Conservation (phyloP, 2,329 filamentous ascomycete genomes). For the Penicillium thymicola region DNA sequence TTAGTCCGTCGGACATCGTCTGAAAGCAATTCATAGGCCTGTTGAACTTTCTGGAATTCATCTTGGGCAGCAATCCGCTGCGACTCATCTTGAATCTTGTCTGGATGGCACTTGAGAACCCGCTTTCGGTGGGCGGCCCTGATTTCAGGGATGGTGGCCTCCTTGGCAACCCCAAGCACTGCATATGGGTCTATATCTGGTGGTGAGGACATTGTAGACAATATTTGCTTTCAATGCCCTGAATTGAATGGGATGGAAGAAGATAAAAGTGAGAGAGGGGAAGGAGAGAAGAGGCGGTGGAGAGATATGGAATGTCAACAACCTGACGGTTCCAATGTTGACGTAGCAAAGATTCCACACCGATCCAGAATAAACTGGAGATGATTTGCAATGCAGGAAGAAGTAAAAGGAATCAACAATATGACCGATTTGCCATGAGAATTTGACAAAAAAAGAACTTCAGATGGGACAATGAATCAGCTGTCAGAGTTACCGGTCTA, state of each 20-base stretch:
- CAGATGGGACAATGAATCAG: conserved; percentile 2
- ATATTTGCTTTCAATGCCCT: conserved; percentile 13
- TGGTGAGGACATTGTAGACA: conserved; percentile 24
- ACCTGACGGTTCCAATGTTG: conserved; percentile 6
- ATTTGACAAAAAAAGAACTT: background rate
- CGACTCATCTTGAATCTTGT: conserved; percentile 78
- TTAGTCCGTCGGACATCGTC: conserved; percentile 68
- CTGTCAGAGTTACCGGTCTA: background rate
- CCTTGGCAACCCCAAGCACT: conserved; percentile 68
- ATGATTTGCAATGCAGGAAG: conserved; percentile 5
- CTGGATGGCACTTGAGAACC: conserved; percentile 82
- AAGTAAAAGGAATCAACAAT: background rate
- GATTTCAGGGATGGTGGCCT: conserved; percentile 69
- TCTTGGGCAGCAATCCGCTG: conserved; percentile 75
- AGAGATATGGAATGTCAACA: conserved; percentile 14
- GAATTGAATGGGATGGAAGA: conserved; percentile 9
- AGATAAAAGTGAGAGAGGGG: conserved; percentile 6
- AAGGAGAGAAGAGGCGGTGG: conserved; percentile 22
- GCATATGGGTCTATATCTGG: conserved; percentile 69
- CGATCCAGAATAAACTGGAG: conserved; percentile 22
- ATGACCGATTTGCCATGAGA: background rate
- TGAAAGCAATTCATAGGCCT: conserved; percentile 86
- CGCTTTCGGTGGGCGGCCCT: conserved; percentile 80
- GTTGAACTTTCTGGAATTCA: conserved; percentile 88
- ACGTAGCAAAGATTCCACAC: conserved; percentile 17